phyloP scores from a whole-genome alignment of 2,329 filamentous ascomycete genomes.

The Penicillium italicum region DNA sequence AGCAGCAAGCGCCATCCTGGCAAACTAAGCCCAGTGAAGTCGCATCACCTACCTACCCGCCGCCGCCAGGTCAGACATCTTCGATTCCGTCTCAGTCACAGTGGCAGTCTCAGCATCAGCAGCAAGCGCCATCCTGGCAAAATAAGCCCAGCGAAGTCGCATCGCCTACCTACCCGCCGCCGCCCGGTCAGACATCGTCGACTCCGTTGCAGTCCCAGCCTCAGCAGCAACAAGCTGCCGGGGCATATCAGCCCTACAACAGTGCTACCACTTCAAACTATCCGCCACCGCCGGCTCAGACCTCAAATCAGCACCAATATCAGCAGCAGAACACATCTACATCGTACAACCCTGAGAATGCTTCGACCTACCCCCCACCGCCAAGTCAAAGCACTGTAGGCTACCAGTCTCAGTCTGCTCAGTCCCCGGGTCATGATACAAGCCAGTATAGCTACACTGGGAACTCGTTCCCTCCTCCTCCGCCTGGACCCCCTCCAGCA shows the following conservation, averaged over 20 bases:
- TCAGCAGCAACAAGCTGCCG: neutral
- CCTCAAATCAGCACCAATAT: slow-evolving; percentile 9
- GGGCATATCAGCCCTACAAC: slow-evolving; percentile 4
- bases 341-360: neutral
- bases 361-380: slow-evolving; percentile 4
- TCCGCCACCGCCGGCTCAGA: slow-evolving; percentile 8
- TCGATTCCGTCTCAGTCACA: neutral
- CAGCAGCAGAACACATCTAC: slow-evolving; percentile 3
- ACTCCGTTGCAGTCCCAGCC: neutral
- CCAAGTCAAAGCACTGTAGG: slow-evolving; percentile 3
- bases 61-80: neutral
- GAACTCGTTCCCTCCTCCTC: slow-evolving; percentile 40
- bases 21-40: slow-evolving; percentile 1
- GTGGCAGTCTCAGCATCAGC: slow-evolving; percentile 8
- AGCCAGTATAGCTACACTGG: slow-evolving; percentile 30
- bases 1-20: slow-evolving; percentile 10
- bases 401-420: slow-evolving; percentile 3
- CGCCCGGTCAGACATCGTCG: neutral
- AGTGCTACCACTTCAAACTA: slow-evolving; percentile 1
- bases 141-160: neutral
- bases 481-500: slow-evolving; percentile 33
- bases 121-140: slow-evolving; percentile 11
- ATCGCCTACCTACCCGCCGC: slow-evolving; percentile 1
- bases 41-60: neutral
- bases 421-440: slow-evolving; percentile 9